Evolutionary conservation across 208 protist species (phyloP).

Genomic region (Kentomonas sorsogonicus): DNA sequence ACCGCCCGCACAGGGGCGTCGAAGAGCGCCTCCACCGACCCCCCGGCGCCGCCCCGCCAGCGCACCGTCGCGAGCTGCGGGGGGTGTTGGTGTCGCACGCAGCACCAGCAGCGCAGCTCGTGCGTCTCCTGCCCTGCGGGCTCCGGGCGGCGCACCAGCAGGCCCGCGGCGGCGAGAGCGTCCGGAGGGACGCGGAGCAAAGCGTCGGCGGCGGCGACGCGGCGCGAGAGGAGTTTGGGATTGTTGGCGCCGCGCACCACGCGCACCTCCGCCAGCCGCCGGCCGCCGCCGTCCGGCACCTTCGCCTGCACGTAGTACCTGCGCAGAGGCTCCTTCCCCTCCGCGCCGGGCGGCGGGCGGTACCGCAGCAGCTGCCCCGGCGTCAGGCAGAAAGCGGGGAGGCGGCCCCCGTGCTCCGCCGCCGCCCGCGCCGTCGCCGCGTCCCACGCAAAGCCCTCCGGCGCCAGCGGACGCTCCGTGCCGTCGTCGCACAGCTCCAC

Average conservation of each 20-base stretch:
- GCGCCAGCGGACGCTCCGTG: neutral
- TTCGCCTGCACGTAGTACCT: constrained; percentile 61
- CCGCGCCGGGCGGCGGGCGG: neutral
- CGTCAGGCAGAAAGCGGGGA: constrained; percentile 67
- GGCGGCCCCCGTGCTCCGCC: constrained; percentile 17
- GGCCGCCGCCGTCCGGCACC: constrained; percentile 2
- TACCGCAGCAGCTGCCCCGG: constrained; percentile 59
- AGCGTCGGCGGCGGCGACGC: constrained; percentile 6
- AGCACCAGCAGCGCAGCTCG: constrained; percentile 31
- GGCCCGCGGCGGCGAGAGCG: neutral
- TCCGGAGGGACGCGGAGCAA: neutral
- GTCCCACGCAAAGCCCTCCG: neutral
- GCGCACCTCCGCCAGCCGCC: constrained; percentile 40
- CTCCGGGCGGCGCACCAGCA: neutral
- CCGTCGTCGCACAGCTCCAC: constrained; percentile 20
- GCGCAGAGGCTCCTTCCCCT: constrained; percentile 4
- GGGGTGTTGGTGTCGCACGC: constrained; percentile 48
- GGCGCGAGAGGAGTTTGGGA: constrained; percentile 24
- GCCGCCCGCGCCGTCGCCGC: neutral
- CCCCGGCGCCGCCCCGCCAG: constrained; percentile 17
- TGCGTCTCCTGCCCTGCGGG: constrained; percentile 1
- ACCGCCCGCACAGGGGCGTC: constrained; percentile 42
- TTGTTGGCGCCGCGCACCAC: constrained; percentile 59
- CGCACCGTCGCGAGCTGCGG: constrained; percentile 29
- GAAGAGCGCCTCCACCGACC: constrained; percentile 14